Conservation (phyloP, 495 filamentous ascomycete species). For the Lasiosphaeria miniovina region DNA sequence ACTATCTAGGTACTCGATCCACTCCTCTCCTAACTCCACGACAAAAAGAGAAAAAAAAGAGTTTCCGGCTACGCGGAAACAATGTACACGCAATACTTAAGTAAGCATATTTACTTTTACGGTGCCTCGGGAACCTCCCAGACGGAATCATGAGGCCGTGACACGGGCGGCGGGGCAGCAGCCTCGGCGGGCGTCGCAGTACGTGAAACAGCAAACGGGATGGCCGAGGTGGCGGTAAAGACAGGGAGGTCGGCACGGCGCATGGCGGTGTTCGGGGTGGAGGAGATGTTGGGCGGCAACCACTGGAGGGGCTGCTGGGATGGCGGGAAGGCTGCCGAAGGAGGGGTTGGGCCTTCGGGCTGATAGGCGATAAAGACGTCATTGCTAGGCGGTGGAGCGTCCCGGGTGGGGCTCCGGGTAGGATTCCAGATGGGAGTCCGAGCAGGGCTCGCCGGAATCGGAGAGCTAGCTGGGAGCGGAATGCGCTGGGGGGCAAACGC, state of each 20-base stretch:
- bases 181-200: no score
- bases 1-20: no score
- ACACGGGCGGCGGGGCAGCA: no score
- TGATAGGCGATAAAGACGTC: constrained; percentile 38
- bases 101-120: constrained; percentile 5
- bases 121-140: constrained; percentile 34
- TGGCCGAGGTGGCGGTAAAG: constrained; percentile 27
- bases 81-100: background rate
- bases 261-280: constrained; percentile 15
- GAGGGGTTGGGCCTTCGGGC: constrained; percentile 34
- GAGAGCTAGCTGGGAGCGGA: constrained; percentile 13
- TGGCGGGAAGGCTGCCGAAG: constrained; percentile 19
- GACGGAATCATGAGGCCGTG: constrained; percentile 4
- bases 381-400: constrained; percentile 6
- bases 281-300: constrained; percentile 32
- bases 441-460: constrained; percentile 8
- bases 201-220: constrained; percentile 29
- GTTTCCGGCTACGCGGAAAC: no score
- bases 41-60: no score
- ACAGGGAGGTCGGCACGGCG: constrained; percentile 23
- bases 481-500: constrained; percentile 7
- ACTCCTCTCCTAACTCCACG: no score
- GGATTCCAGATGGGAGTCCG: constrained; percentile 16
- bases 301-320: constrained; percentile 33
- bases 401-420: constrained; percentile 17